Base-by-base conservation (phyloP, 1,284 basidiomycete genomes). In the Vanrija sp. region DNA sequence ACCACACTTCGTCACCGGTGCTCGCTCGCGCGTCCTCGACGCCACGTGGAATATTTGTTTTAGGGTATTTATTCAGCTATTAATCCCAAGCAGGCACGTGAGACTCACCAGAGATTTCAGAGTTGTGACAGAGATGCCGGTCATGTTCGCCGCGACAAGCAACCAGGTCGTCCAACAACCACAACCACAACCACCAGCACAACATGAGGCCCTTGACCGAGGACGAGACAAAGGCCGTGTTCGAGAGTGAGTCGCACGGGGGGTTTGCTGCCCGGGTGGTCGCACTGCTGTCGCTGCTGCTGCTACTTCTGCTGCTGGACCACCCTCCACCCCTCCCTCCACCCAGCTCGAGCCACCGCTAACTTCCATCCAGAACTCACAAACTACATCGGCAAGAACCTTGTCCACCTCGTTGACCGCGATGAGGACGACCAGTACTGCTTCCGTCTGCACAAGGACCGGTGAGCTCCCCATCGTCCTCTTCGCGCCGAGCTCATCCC, bases 401-500 rank as follows among this genome's bases (percentile, higher is more conserved):
- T 78, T 28, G 76, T 77, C 21, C 77, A 78, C 62, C 67, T 78
- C 40, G 76, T 78, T 42, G 76, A 78, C 65, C 61, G 77, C 55
- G 74, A 76, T 47, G 77, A 78, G 55, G 75, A 77, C 54, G 77
- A 78, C 65, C 73, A 75, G 49, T 75, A 93, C 75, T 94, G 91
- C 78, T 95, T 96, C 79, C 85, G 92, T 59, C 78, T 95, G 48
- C 91, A 94, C 72, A 89, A 85, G 71, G 92, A 93, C 77, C 81
- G 89, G 75, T 78, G 48, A 43, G 73, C 21, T 54, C 23, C 2
- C 5, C 8, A 9, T 19, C 2, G 19, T 8, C 12, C n/a, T n/a
- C 7, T 7, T 14, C 6, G 6, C 7, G 9, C 16, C 16, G 2
- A 16, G 23, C 42, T 23, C 15, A 60, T 25, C 10, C 25, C 6